phyloP scores from a whole-genome alignment of 2,329 filamentous ascomycete species.

The Stagonosporopsis rhizophila region DNA sequence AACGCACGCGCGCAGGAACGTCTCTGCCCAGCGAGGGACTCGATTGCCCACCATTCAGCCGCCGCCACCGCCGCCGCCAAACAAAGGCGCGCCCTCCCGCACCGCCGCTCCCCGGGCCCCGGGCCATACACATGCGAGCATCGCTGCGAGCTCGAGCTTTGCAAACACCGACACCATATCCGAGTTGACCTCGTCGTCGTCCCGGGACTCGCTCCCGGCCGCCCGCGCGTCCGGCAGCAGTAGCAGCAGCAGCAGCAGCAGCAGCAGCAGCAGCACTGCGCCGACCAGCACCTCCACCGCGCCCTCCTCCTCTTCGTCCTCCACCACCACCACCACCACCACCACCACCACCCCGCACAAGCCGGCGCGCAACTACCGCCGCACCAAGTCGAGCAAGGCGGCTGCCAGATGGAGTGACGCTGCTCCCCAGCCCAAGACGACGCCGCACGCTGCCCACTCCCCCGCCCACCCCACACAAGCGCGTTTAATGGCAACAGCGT shows the following conservation, averaged over 20 bases:
- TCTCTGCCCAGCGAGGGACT: conserved; percentile 19
- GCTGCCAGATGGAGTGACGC: conserved; percentile 41
- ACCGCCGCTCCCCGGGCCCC: conserved; percentile 19
- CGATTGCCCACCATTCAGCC: conserved; percentile 39
- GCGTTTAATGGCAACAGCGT: conserved; percentile 47
- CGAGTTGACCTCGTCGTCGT: conserved; percentile 39
- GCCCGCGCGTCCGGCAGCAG: conserved; percentile 28
- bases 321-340: no score
- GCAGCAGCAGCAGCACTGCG: conserved; percentile 5
- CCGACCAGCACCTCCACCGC: not conserved
- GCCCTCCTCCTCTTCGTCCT: no score
- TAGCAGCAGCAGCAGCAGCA: conserved; percentile 13
- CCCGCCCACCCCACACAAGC: not conserved
- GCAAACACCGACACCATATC: conserved; percentile 33
- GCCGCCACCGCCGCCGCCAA: conserved; percentile 28
- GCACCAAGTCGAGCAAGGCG: conserved; percentile 36
- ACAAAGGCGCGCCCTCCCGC: conserved; percentile 24
- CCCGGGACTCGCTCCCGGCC: conserved; percentile 38
- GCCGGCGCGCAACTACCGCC: conserved; percentile 35
- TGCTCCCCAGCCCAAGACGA: conserved; percentile 18
- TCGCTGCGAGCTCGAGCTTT: conserved; percentile 34
- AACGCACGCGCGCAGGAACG: conserved; percentile 33
- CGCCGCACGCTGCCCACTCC: conserved; percentile 21
- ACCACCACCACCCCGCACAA: conserved; percentile 32
- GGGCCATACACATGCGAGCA: conserved; percentile 38